Evolutionary conservation across 2,329 filamentous ascomycete genomes (phyloP).

Genomic region (Diplodia seriata): DNA sequence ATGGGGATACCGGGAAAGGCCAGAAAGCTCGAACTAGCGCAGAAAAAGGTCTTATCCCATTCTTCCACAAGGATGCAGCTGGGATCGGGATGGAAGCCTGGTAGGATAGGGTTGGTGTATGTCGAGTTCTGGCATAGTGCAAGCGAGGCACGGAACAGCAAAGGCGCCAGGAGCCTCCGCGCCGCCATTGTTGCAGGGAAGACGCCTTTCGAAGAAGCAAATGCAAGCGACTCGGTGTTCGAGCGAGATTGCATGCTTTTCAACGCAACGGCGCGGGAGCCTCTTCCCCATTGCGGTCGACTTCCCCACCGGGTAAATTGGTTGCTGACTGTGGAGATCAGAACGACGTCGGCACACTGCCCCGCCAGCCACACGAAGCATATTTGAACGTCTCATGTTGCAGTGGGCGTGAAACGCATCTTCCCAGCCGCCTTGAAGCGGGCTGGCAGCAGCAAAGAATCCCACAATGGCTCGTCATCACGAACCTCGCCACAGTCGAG

Average conservation of each 20-base stretch:
- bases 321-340: constrained; percentile 16
- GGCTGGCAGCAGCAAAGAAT: neutral
- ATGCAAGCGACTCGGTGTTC: constrained; percentile 18
- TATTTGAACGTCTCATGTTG: constrained; percentile 25
- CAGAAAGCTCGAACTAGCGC: constrained; percentile 55
- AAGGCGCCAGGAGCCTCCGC: neutral
- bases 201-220: constrained; percentile 6
- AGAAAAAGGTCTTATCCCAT: constrained; percentile 49
- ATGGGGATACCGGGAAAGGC: constrained; percentile 56
- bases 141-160: constrained; percentile 1
- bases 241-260: constrained; percentile 30
- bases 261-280: neutral
- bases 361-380: constrained; percentile 27
- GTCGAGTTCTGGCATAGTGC: constrained; percentile 1
- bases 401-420: neutral
- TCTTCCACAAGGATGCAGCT: constrained; percentile 52
- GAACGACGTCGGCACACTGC: constrained; percentile 2
- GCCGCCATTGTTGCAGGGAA: constrained; percentile 16
- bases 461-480: neutral
- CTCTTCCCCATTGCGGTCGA: constrained; percentile 1
- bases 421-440: neutral
- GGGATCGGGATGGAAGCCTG: constrained; percentile 57
- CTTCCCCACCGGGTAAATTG: constrained; percentile 26
- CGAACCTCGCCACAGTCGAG: neutral
- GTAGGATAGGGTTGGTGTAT: constrained; percentile 53